A percentile compares a stretch with the other conserved stretches of the same genome.
phyloP scores from a whole-genome alignment of 2,329 filamentous ascomycete species.

The Botrytis pseudocinerea region DNA sequence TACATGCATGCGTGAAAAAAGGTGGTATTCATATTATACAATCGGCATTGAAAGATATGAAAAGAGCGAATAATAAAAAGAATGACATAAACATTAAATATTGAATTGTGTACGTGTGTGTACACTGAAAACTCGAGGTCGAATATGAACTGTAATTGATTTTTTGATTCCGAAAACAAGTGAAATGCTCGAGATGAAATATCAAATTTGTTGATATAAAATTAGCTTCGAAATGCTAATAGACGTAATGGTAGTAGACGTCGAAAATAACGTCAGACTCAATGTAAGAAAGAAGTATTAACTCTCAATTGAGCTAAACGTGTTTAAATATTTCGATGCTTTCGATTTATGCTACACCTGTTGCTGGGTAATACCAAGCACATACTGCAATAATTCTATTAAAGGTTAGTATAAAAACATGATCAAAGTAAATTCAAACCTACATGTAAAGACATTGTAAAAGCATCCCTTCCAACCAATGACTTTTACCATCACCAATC shows the following conservation, averaged over 20 bases:
- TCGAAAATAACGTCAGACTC: background rate
- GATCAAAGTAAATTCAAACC: slow-evolving; percentile 22
- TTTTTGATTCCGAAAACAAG: background rate
- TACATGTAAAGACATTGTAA: slow-evolving; percentile 39
- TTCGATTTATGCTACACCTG: background rate
- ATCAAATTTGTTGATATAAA: background rate
- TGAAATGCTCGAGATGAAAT: background rate
- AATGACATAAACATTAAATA: slow-evolving; percentile 14
- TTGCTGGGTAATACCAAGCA: slow-evolving; percentile 31
- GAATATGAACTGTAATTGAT: background rate
- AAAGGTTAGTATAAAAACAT: background rate
- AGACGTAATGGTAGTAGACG: background rate
- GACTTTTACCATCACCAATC: slow-evolving; percentile 65
- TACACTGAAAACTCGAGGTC: background rate
- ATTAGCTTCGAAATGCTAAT: background rate
- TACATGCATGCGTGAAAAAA: slow-evolving; percentile 11
- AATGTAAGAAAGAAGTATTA: background rate
- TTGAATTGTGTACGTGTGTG: background rate
- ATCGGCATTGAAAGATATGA: background rate
- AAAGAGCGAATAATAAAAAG: background rate
- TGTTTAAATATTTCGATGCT: background rate
- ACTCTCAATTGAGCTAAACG: background rate
- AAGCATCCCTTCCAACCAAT: slow-evolving; percentile 45
- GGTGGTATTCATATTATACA: slow-evolving; percentile 11
- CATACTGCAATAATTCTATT: slow-evolving; percentile 31